Evolutionary conservation across 2,329 filamentous ascomycete genomes (phyloP).

Genomic region (Hansfordia pulvinata): DNA sequence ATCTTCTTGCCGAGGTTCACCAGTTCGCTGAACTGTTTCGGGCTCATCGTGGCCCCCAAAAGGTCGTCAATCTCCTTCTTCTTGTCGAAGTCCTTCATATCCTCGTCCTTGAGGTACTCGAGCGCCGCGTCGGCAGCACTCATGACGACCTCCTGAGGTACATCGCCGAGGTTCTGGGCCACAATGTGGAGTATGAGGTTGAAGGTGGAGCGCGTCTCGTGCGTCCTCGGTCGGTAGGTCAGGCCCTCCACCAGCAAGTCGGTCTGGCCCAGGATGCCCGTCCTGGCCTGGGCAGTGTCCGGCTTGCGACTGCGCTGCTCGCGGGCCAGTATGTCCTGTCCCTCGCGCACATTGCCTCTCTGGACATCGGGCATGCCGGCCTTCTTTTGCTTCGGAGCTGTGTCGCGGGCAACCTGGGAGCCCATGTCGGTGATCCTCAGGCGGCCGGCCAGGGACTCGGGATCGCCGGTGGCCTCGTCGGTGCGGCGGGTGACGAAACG

Average conservation of each 20-base stretch:
- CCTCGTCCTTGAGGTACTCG: conserved; percentile 88
- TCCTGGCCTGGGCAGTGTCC: conserved; percentile 57
- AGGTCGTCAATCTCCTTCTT: conserved; percentile 96
- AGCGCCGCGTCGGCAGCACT: conserved; percentile 88
- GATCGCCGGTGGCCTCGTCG: conserved; percentile 93
- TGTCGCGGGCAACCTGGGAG: conserved; percentile 63
- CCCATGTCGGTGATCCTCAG: conserved; percentile 95
- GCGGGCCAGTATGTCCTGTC: conserved; percentile 67
- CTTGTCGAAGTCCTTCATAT: conserved; percentile 93
- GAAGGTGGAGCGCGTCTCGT: conserved; percentile 83
- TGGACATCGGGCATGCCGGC: conserved; percentile 55
- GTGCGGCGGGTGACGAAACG: conserved; percentile 85
- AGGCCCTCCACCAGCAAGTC: conserved; percentile 86
- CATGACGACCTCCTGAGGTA: conserved; percentile 78
- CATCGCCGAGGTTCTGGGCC: conserved; percentile 78
- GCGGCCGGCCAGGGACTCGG: conserved; percentile 88
- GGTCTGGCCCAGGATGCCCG: conserved; percentile 69
- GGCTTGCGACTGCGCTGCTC: conserved; percentile 82
- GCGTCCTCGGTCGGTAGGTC: conserved; percentile 80
- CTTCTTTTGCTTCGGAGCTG: conserved; percentile 72
- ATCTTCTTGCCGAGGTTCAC: conserved; percentile 97
- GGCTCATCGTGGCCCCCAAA: conserved; percentile 64
- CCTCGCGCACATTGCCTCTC: conserved; percentile 64
- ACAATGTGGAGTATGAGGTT: conserved; percentile 89
- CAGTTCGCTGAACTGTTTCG: conserved; percentile 93